These are phyloP conservation scores for Sarocladium strictum DNA, from an alignment of 2,329 filamentous ascomycete species.

Conservation along the genomic window DNA sequence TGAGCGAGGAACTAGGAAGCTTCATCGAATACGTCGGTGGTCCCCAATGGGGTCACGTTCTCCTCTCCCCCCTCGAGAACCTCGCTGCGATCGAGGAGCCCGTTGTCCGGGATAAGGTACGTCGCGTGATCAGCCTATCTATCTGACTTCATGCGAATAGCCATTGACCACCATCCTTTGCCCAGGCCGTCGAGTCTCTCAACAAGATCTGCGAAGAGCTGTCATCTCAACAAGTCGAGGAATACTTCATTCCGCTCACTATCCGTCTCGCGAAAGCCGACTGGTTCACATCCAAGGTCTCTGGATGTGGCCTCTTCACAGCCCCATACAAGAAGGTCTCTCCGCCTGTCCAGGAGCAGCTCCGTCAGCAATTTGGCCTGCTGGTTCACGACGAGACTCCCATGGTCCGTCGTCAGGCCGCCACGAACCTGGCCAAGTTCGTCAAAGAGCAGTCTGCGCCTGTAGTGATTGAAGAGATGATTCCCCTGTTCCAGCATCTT, in stretches of 20 bases:
- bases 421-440: constrained; percentile 94
- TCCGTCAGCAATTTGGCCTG: constrained; percentile 85
- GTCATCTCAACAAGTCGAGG: constrained; percentile 87
- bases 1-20: constrained; percentile 92
- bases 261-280: constrained; percentile 97
- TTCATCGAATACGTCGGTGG: constrained; percentile 98
- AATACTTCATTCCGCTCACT: constrained; percentile 93
- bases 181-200: constrained; percentile 90
- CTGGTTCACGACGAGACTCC: constrained; percentile 98
- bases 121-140: not conserved
- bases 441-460: constrained; percentile 92
- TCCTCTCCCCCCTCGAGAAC: constrained; percentile 95
- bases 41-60: constrained; percentile 87
- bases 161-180: not conserved
- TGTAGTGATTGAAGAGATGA: constrained; percentile 97
- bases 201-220: constrained; percentile 98
- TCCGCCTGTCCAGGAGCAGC: constrained; percentile 78
- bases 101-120: constrained; percentile 93
- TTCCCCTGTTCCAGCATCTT: constrained; percentile 95
- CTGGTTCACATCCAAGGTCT: constrained; percentile 99
- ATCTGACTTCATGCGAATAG: not conserved
- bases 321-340: constrained; percentile 89
- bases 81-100: constrained; percentile 97
- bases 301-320: constrained; percentile 91
- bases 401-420: constrained; percentile 96